Conservation (phyloP, 495 filamentous ascomycete species). For the Mytilinidion resinicola region DNA sequence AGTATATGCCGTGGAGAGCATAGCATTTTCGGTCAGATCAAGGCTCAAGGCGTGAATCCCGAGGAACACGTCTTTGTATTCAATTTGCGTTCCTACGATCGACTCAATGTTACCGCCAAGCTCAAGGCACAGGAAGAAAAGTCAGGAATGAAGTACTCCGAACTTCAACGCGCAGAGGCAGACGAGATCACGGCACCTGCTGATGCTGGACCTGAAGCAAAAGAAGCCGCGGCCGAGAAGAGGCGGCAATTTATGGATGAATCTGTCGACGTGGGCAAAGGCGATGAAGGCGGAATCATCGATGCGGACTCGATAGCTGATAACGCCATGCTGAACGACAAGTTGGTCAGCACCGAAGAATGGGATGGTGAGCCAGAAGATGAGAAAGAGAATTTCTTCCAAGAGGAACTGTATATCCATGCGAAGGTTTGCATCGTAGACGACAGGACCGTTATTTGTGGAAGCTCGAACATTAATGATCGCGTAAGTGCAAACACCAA, state of each 20-base stretch:
- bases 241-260: slow-evolving; percentile 61
- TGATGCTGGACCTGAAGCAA: slow-evolving; percentile 52
- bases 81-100: slow-evolving; percentile 84
- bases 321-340: slow-evolving; percentile 68
- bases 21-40: slow-evolving; percentile 77
- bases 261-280: slow-evolving; percentile 40
- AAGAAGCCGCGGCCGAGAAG: slow-evolving; percentile 43
- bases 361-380: slow-evolving; percentile 67
- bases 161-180: slow-evolving; percentile 78
- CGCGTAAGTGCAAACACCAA: slow-evolving; percentile 43
- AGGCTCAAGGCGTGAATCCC: slow-evolving; percentile 72
- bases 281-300: slow-evolving; percentile 36
- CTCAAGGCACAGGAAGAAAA: slow-evolving; percentile 65
- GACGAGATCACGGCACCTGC: slow-evolving; percentile 76
- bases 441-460: slow-evolving; percentile 62
- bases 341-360: slow-evolving; percentile 57
- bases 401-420: slow-evolving; percentile 93
- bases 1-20: slow-evolving; percentile 86
- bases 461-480: slow-evolving; percentile 88
- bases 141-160: slow-evolving; percentile 74
- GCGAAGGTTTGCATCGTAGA: slow-evolving; percentile 53
- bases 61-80: slow-evolving; percentile 79
- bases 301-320: slow-evolving; percentile 68
- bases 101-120: slow-evolving; percentile 70
- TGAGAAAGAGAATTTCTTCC: slow-evolving; percentile 81